Base-by-base conservation (phyloP, 768 basidiomycete genomes). In the Xerocomellus chrysenteron region DNA sequence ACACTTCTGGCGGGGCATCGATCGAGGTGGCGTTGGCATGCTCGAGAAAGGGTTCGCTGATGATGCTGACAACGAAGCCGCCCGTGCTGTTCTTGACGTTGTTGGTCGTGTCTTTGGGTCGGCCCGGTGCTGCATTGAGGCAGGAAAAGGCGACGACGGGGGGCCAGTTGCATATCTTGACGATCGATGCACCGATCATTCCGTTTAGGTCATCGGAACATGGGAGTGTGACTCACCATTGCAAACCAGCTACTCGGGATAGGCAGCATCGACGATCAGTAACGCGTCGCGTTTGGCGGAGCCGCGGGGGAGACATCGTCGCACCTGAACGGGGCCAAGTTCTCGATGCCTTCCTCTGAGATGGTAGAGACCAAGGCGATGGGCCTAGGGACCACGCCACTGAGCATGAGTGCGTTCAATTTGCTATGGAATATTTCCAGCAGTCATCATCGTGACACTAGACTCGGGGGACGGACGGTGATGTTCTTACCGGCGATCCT, bases 41-140 rank as follows among this genome's bases (percentile, higher is more conserved):
- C 46, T 77, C 74, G 13, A 74, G 47, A 36, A 72, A 78, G 0
- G 78, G 73, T 58, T 83, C 81, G 54, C 80, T 81, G 62, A 86
- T 83, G 63, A 82, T 82, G 59, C 76, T 80, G 45, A 82, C 75
- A 11, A 76, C 77, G 66, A 84, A 85, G 41, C 76, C 79, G 6
- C 45, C 44, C 5, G 69, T 75, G 2, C 68, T 67, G 55, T 71
- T 69, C 65, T 80, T 78, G 49, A 62, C 30, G 61, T 83, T 84
- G 26, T 61, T 55, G 16, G 72, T 62, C 0, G 80, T 81, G 55
- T 83, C 83, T 55, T 76, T 75, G 35, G 63, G 37, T 7, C 60
- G 35, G n/a, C 13, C 63, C 10, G 62, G 59, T 6, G 56, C 56
- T 3, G 46, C 14, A 30, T 55, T 53, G 21, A 52, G 47, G 49